Evolutionary conservation across 2,329 filamentous ascomycete genomes (phyloP), one percentile per base, ranked within the genome.

Genomic region (Scedosporium dehoogii): DNA sequence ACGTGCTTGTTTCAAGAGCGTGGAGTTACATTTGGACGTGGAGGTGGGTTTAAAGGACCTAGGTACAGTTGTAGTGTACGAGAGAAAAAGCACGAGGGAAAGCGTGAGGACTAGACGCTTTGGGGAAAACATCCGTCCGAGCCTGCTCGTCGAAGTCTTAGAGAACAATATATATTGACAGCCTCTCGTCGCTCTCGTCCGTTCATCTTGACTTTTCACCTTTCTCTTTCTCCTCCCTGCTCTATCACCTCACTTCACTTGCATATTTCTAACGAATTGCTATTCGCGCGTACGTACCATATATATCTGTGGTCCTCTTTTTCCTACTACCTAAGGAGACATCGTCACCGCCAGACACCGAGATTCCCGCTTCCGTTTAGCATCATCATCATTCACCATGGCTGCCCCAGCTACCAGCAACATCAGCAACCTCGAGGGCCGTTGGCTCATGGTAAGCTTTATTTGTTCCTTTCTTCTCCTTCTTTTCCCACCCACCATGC

Each of bases 331-430:
- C 51, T 56, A 56, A 38, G 33, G 33, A 38, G 33, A 10, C 33
- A 38, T 38, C 33, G 33, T 38, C 33, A 38, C 33, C 33, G 33
- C 33, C 14, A 38, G 33, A 38, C 33, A 38, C 33, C 33, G 33
- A 38, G 33, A 38, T 38, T 12, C 33, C 33, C 33, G 33, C 12
- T 38, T 38, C 33, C 33, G 33, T 38, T 12, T 12, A 38, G 53
- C 53, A 27, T 56, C 53, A 23, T 56, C 23, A 38, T 21, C 44
- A 12, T 33, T 14, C 72, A 81, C 63, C 70, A 92, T 92, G 89
- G 88, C 89, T 66, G 87, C 88, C 65, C 89, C 90, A 62, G 73
- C 81, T 60, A 79, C 81, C 65, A 84, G 87, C 78, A 90, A 81
- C 59, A 81, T 86, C 68, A 81, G 81, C 66, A 81, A 91, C 77